Evolutionary conservation across 164 flowering plant genomes (phyloP).

Genomic region (Liquidambar formosana): DNA sequence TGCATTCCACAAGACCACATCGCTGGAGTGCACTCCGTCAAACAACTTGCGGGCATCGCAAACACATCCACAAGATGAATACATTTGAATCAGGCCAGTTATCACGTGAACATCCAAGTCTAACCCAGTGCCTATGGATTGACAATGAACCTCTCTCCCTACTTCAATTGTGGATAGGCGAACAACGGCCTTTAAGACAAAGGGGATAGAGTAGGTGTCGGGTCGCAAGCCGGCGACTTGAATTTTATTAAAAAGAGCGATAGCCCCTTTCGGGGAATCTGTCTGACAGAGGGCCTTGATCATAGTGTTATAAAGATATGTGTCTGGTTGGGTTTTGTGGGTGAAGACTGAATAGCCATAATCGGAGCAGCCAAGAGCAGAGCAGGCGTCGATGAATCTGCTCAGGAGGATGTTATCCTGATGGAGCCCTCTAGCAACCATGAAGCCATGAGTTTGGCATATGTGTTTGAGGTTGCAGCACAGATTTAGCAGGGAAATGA

Average conservation of each 20-base stretch:
- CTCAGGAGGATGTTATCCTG: conserved; percentile 37
- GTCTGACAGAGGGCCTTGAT: conserved; percentile 44
- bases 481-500: conserved; percentile 19
- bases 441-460: conserved; percentile 44
- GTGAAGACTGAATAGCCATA: conserved; percentile 42
- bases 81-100: conserved; percentile 49
- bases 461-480: conserved; percentile 41
- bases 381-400: conserved; percentile 40
- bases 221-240: conserved; percentile 35
- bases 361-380: conserved; percentile 29
- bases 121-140: conserved; percentile 37
- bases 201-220: conserved; percentile 60
- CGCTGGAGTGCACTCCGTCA: conserved; percentile 34
- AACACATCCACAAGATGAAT: conserved; percentile 36
- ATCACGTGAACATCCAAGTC: conserved; percentile 35
- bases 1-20: conserved; percentile 54
- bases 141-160: conserved; percentile 51
- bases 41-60: conserved; percentile 53
- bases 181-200: conserved; percentile 48
- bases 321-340: conserved; percentile 20
- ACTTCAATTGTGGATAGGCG: conserved; percentile 19
- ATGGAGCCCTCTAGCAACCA: conserved; percentile 43
- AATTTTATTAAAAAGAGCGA: conserved; percentile 35
- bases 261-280: conserved; percentile 28
- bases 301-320: conserved; percentile 48